phyloP scores from a whole-genome alignment of 441 rosid genomes.

The Gossypium gossypioides region DNA sequence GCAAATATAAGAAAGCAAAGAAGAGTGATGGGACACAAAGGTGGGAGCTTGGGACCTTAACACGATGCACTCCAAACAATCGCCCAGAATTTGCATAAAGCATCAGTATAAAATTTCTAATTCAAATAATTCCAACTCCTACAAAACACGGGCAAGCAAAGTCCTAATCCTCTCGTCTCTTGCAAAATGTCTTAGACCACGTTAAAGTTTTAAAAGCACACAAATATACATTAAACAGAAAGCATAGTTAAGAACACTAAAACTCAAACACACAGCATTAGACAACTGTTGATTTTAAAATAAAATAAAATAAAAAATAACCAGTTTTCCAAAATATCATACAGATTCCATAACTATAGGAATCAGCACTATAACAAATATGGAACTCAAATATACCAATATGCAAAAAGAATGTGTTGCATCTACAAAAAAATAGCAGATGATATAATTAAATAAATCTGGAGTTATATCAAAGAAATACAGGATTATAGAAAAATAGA shows the following conservation, averaged over 20 bases:
- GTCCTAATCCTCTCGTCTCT: neutral
- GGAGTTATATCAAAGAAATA: neutral
- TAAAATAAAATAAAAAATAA: neutral
- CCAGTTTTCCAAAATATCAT: neutral
- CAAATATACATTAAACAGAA: neutral
- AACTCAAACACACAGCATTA: neutral
- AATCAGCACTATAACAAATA: neutral
- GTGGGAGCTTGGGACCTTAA: neutral
- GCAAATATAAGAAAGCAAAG: neutral
- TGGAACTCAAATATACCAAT: neutral
- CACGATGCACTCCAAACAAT: neutral
- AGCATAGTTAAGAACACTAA: neutral
- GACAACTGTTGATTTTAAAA: neutral
- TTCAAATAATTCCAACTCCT: neutral
- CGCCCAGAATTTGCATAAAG: neutral
- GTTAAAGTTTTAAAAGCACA: neutral
- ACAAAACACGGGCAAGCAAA: neutral
- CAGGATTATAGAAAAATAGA: neutral
- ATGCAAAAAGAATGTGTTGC: neutral
- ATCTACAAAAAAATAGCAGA: neutral
- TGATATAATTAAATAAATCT: neutral
- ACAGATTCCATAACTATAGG: neutral
- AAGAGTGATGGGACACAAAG: neutral
- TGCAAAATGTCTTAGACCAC: neutral
- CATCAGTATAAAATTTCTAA: neutral